These are phyloP conservation scores for Aegilops tauschii DNA, from an alignment of 176 grass and related monocot species.

Conservation along the genomic window DNA sequence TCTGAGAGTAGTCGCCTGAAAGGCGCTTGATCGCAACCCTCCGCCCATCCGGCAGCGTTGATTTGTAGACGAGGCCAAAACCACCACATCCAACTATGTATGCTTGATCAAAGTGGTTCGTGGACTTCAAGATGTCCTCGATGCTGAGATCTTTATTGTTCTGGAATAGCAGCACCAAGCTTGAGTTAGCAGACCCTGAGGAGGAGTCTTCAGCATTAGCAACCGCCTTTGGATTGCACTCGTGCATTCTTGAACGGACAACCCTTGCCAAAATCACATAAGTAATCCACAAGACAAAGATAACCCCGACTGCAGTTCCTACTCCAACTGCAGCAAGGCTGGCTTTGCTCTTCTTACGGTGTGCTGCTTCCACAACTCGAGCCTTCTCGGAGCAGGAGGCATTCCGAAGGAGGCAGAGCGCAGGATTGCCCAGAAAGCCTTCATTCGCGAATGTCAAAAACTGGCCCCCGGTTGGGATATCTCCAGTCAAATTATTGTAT, in stretches of 20 bases:
- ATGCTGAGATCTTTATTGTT: constrained; percentile 77
- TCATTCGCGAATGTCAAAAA: constrained; percentile 66
- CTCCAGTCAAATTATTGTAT: constrained; percentile 63
- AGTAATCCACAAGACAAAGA: constrained; percentile 38
- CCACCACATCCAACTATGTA: constrained; percentile 89
- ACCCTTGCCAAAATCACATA: constrained; percentile 53
- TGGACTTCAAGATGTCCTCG: constrained; percentile 79
- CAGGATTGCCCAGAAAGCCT: constrained; percentile 68
- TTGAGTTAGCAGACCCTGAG: constrained; percentile 50
- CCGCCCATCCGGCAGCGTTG: constrained; percentile 62
- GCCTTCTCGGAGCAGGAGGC: neutral
- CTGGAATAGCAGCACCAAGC: constrained; percentile 88
- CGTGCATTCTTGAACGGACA: constrained; percentile 47
- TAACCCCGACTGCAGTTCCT: constrained; percentile 53
- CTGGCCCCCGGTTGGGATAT: constrained; percentile 74
- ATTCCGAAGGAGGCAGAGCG: constrained; percentile 49
- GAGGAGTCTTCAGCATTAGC: constrained; percentile 69
- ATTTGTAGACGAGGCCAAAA: constrained; percentile 92
- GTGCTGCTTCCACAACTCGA: neutral
- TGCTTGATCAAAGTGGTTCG: constrained; percentile 86
- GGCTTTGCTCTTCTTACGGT: constrained; percentile 45
- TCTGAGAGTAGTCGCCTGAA: constrained; percentile 88
- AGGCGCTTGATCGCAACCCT: constrained; percentile 83
- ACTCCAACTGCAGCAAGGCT: constrained; percentile 38
- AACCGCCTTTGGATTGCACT: constrained; percentile 75